These are phyloP conservation scores for Fusarium citri DNA, from an alignment of 2,329 filamentous ascomycete species.

Conservation along the genomic window DNA sequence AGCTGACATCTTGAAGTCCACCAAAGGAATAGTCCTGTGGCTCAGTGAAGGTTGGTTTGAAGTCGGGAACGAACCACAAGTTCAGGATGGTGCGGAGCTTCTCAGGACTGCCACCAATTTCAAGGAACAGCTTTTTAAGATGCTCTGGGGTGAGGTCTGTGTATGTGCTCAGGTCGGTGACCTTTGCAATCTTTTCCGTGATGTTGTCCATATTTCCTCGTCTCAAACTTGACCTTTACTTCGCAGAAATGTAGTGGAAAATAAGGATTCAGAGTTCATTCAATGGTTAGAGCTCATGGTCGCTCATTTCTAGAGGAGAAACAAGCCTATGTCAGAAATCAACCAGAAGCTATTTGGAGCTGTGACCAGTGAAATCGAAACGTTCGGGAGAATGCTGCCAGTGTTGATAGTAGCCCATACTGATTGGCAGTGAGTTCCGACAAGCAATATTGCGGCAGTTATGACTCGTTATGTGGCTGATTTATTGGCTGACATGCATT, in stretches of 20 bases:
- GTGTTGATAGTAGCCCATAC: fast-evolving
- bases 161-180: conserved; percentile 9
- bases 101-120: background rate
- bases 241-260: fast-evolving
- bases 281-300: background rate
- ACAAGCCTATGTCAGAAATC: background rate
- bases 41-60: background rate
- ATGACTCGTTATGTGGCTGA: background rate
- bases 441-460: background rate
- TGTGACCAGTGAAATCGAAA: too few species aligned
- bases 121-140: conserved; percentile 1
- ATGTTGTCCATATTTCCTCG: background rate
- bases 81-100: conserved; percentile 6
- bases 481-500: conserved; percentile 10
- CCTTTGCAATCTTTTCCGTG: conserved; percentile 5
- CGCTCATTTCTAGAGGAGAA: background rate
- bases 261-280: background rate
- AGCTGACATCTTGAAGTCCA: background rate
- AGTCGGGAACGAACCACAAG: conserved; percentile 6
- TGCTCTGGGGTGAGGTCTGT: conserved; percentile 2
- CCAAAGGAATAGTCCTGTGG: background rate
- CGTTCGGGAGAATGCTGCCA: background rate
- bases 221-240: background rate
- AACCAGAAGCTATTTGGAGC: background rate
- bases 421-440: background rate